Evolutionary conservation across 768 basidiomycete species (phyloP), one percentile per base, ranked within the genome.

Genomic region (Amanita brunnescens): DNA sequence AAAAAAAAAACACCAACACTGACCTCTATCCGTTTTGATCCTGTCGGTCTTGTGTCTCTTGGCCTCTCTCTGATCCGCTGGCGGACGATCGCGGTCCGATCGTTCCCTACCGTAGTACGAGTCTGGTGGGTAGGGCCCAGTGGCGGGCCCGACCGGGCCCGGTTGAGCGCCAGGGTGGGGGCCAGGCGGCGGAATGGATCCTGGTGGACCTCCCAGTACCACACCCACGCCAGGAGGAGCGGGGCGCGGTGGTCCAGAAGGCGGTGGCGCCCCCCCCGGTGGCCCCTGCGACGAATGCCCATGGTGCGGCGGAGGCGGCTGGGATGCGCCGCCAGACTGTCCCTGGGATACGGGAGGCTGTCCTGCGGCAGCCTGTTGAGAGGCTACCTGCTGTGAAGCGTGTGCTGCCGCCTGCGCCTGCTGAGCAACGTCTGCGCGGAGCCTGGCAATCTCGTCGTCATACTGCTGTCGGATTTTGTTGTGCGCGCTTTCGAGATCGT

Each of bases 401-500:
- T 48, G 47, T 18, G 57, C 58, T 49, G 59, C 60, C 1, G 75
- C 68, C 52, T 84, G 75, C 30, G 87, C 70, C 62, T 51, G 50
- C 18, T 51, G 50, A 1, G 50, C 42, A 13, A 51, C 33, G 23
- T 91, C 87, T 3, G 77, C 69, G 21, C 91, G 77, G 10, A 91
- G 75, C 29, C 84, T 76, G 5, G 71, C 69, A 51, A 95, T 71
- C 57, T 96, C 93, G 2, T 88, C 84, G 61, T 96, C 93, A 60
- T 91, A 95, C 61, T 85, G 82, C 54, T 85, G 80, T 30, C 91
- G 78, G 47, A 91, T 81, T 72, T 93, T 91, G 55, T 76, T 77
- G 58, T 98, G 92, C 55, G 88, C 85, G 0, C 81, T 71, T 64
- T 99, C 95, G 50, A 99, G 83, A 57, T 97, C 92, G 62, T 93